Base-by-base conservation (phyloP, 257 asterid genomes). In the Gentiana dahurica region DNA sequence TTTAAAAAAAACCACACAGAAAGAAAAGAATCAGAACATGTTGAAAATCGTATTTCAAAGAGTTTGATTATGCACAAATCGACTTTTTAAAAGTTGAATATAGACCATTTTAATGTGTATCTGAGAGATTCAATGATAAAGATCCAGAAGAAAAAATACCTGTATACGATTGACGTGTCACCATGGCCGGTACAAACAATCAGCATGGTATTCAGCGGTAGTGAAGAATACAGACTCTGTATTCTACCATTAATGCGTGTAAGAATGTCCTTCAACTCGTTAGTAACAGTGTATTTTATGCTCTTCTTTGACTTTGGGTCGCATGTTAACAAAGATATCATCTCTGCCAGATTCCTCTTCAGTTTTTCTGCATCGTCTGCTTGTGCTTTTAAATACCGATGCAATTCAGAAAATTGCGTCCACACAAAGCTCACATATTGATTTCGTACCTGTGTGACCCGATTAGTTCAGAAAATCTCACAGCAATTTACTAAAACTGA, bases 121-220 rank as follows among this genome's bases (percentile, higher is more conserved):
- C 24, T 24, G 24, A 24, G 24, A 24, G 24, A 24, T 24, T 38
- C 6, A 32, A 12, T 52, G 13, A 58, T 38, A 47, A 32, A 49
- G 9, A 41, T 13, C 58, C 45, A 11, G 6, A 34, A 34, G 34
- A 64, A 6, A 9, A n/a, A 60, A 76, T 76, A 92, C 99, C 91
- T 83, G 50, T 83, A 85, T 49, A 86, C 99, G 52, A 75, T 70
- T 51, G 90, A 94, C 9, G 90, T 85, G 80, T 92, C 89, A 53
- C 99, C 99, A 62, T 92, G 99, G 62, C 99, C 97, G 1, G 97
- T 79, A 70, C 93, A 86, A 65, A 92, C 77, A 55, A 92, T 67
- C 47, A 88, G 83, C 97, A 92, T 92, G 53, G 94, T 71, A 39
- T 92, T 92, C 64, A 36, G 51, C 24, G 95, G 97, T 60, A 92